Evolutionary conservation across 768 basidiomycete species (phyloP).

Genomic region (Mycena indigotica): DNA sequence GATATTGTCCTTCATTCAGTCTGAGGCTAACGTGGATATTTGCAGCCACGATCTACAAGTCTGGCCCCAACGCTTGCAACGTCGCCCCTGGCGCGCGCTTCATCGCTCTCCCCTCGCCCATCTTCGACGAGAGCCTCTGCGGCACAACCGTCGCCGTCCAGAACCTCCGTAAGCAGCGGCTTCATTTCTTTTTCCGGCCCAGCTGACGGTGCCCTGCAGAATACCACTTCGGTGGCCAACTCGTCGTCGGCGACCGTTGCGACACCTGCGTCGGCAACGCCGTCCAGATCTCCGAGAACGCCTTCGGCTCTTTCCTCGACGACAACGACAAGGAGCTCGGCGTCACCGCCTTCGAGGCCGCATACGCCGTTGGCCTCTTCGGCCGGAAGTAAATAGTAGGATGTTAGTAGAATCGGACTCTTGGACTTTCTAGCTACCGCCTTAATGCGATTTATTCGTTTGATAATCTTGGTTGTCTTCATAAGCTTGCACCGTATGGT

Average conservation of each 20-base stretch:
- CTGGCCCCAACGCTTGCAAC: background rate
- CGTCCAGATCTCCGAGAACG: background rate
- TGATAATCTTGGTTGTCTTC: no score
- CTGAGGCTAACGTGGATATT: no score
- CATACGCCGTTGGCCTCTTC: background rate
- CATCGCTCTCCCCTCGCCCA: background rate
- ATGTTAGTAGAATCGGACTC: background rate
- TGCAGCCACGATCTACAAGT: background rate
- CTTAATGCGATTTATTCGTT: background rate
- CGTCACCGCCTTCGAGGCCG: background rate
- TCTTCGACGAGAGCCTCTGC: background rate
- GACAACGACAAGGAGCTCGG: background rate
- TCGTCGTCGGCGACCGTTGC: background rate
- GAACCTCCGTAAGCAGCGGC: background rate
- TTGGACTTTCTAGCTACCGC: background rate
- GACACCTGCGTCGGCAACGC: background rate
- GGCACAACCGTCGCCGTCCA: background rate
- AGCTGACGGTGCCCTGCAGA: background rate
- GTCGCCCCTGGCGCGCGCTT: background rate
- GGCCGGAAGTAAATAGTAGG: background rate
- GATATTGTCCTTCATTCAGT: no score
- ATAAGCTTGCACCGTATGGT: no score
- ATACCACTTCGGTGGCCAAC: background rate
- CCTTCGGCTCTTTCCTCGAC: background rate
- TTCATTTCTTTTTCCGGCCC: background rate